phyloP scores from a whole-genome alignment of 2,329 filamentous ascomycete species.

The Didymella pinodella region DNA sequence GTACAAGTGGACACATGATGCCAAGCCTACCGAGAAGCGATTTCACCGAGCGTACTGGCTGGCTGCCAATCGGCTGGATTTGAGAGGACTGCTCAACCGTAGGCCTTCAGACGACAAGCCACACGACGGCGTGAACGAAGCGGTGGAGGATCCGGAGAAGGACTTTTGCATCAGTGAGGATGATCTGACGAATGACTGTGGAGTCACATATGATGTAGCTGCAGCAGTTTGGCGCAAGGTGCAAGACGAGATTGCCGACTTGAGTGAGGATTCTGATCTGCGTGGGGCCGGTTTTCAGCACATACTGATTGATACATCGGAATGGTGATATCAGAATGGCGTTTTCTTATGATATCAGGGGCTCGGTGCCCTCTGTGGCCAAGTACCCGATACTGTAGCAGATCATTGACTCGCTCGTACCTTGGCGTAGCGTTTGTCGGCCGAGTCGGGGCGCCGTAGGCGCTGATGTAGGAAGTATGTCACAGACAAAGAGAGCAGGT shows the following conservation, averaged over 20 bases:
- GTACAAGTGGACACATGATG: slow-evolving; percentile 25
- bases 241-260: neutral
- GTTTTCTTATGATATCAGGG: neutral
- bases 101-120: slow-evolving; percentile 8
- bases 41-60: slow-evolving; percentile 45
- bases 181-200: slow-evolving; percentile 23
- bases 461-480: too few species aligned
- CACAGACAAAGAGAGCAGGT: too few species aligned
- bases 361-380: neutral
- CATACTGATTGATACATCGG: slow-evolving; percentile 17
- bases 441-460: too few species aligned
- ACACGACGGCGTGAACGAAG: slow-evolving; percentile 19
- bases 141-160: slow-evolving; percentile 12
- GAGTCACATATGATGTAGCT: slow-evolving; percentile 2
- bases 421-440: too few species aligned
- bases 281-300: neutral
- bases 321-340: slow-evolving; percentile 3
- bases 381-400: neutral
- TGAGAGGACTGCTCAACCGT: slow-evolving; percentile 29
- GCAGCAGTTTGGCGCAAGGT: slow-evolving; percentile 11
- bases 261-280: neutral
- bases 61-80: slow-evolving; percentile 27
- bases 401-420: neutral
- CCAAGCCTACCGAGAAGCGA: slow-evolving; percentile 27
- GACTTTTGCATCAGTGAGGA: slow-evolving; percentile 12